Base-by-base conservation (phyloP, 805 yeast genomes). In the Cyberlindnera maritima region DNA sequence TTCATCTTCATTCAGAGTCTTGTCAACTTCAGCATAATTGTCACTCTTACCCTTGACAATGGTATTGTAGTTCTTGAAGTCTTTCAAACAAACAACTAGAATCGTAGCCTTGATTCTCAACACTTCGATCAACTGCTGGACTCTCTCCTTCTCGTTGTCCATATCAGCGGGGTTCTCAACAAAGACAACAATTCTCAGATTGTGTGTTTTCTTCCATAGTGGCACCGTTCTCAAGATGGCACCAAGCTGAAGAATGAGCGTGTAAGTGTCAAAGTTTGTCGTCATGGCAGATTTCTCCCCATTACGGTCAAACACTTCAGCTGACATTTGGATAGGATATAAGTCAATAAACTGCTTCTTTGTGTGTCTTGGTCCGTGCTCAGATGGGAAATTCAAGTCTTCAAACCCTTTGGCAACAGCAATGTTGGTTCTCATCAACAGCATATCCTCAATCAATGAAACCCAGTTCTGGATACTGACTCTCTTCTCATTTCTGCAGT, bases 311-410 rank as follows among this genome's bases (percentile, higher is more conserved):
- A 80, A 74, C 43, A 88, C 79, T 36, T 83, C 81, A 0, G 96
- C 92, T 3, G 95, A 83, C 97, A 94, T 94, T 60, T 94, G 99
- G 55, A 94, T 91, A 0, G 99, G 99, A 64, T 95, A 94, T 33
- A 94, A 68, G 63, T 94, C 99, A 58, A 94, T 90, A 54, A 70
- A 84, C 52, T 76, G 74, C 50, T 73, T 75, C 23, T 65, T 58
- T 2, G 60, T 55, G 17, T 68, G 40, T 13, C 61, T 62, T 3
- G 63, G 48, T 36, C 66, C 71, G 9, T 62, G 55, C 15, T 65
- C 63, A 3, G 64, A 68, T 0, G 97, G 97, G n/a, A 90, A 67
- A 11, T 76, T 70, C 46, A 92, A 61, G 5, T 71, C 61, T 14
- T 80, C 76, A 56, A 94, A 94, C 3, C 96, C 97, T 43, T 87